These are phyloP conservation scores for Coffea canephora DNA, from an alignment of 257 asterid genomes.

Conservation along the genomic window DNA sequence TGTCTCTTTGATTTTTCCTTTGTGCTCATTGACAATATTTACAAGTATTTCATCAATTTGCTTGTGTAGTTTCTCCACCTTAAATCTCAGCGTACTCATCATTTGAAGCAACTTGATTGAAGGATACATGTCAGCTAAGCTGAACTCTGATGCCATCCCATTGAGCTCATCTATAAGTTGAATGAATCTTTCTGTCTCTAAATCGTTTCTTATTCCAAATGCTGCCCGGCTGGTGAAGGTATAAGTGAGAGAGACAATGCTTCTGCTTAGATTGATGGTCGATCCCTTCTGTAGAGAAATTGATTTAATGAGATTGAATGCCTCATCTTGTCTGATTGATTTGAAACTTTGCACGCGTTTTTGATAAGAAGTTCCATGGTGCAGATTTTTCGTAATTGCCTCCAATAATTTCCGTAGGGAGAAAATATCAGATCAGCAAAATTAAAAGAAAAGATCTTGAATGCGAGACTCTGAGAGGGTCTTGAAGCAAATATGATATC, in stretches of 20 bases:
- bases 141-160: background rate
- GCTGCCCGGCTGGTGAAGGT: background rate
- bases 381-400: background rate
- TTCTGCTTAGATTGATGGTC: background rate
- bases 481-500: background rate
- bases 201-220: slow-evolving; percentile 2
- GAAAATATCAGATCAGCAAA: background rate
- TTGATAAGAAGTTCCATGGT: background rate
- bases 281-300: background rate
- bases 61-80: background rate
- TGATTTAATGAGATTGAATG: background rate
- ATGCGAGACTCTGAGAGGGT: background rate
- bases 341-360: background rate
- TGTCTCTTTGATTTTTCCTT: background rate
- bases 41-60: background rate
- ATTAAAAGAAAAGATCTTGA: background rate
- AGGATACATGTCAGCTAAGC: background rate
- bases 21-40: background rate
- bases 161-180: background rate
- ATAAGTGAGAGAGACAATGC: background rate
- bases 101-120: background rate
- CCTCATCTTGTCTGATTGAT: background rate
- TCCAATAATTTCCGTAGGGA: slow-evolving; percentile 3
- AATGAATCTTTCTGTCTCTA: background rate
- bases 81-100: background rate